Percentiles rank a stretch among this genome's conserved stretches.
Evolutionary conservation across 371 early-diverging fungal genomes (phyloP).

Genomic region (Mortierella sp.): DNA sequence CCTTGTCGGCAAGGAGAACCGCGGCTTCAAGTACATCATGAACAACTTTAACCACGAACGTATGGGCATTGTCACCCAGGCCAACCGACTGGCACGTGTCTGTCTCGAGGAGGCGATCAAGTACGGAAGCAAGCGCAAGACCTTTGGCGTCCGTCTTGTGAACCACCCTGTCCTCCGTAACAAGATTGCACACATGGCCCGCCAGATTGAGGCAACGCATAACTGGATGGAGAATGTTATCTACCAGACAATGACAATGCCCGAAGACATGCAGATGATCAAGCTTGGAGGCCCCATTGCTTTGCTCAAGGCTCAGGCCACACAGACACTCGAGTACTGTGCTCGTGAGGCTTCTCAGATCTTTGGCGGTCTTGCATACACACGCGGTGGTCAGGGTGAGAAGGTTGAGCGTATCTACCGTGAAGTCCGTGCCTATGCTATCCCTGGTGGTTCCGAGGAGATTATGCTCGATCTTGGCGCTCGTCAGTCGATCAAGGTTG

Average conservation of each 20-base stretch:
- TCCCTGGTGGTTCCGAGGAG: slow-evolving; percentile 93
- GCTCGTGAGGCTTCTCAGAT: slow-evolving; percentile 93
- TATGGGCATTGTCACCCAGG: slow-evolving; percentile 84
- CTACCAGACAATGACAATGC: slow-evolving; percentile 76
- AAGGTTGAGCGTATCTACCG: slow-evolving; percentile 88
- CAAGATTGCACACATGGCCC: slow-evolving; percentile 81
- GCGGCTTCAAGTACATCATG: slow-evolving; percentile 87
- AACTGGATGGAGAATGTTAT: slow-evolving; percentile 83
- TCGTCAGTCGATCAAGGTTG: slow-evolving; percentile 79
- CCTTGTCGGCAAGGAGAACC: slow-evolving; percentile 87
- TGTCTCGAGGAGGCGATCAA: slow-evolving; percentile 88
- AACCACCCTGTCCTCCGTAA: slow-evolving; percentile 79
- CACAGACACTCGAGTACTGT: slow-evolving; percentile 88
- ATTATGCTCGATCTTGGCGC: slow-evolving; percentile 85
- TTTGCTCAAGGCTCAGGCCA: slow-evolving; percentile 85
- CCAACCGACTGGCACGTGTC: slow-evolving; percentile 88
- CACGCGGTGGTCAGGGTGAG: slow-evolving; percentile 86
- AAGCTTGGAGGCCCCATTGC: slow-evolving; percentile 91
- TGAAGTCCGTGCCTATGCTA: slow-evolving; percentile 88
- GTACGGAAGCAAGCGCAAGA: slow-evolving; percentile 88
- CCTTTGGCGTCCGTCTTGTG: slow-evolving; percentile 84
- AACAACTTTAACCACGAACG: slow-evolving; percentile 85
- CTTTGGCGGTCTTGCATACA: slow-evolving; percentile 90
- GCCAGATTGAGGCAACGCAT: slow-evolving; percentile 89
- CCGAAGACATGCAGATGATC: slow-evolving; percentile 71